Evolutionary conservation across 2,329 filamentous ascomycete genomes (phyloP), one percentile per base, ranked within the genome.

Genomic region (Cercospora sojina): DNA sequence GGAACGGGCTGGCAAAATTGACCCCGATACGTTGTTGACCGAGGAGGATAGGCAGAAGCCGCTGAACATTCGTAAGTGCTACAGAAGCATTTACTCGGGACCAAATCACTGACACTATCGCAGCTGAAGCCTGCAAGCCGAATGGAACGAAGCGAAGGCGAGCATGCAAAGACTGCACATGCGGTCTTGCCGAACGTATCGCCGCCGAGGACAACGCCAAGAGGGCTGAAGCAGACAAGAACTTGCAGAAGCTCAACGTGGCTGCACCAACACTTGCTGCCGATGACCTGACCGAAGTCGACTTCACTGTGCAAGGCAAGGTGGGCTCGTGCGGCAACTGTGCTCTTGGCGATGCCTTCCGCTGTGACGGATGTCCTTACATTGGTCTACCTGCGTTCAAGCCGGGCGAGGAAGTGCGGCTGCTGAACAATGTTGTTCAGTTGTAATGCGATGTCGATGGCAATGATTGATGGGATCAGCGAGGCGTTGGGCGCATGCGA

Each of bases 241-340:
- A 74, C 57, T 70, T 74, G 27, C 87, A 88, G 75, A 84, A 88
- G 20, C 82, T 92, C 9, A 73, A 71, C 55, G 69, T 72, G 20
- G 58, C 68, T 5, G 67, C 64, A 23, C 69, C 70, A 69, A 91
- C 91, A 80, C 84, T 97, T 60, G 87, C 85, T 59, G 83, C 87
- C 0, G 89, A 92, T 74, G 95, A 99, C 77, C 82, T 99, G 58
- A 88, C 87, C 60, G 94, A 98, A 79, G 85, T 98, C 8, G 95
- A 99, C 80, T 98, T 99, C 77, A 99, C 95, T 0, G 92, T 98
- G n/a, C 86, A 96, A 79, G 95, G 95, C 73, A 98, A 97, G 83
- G 91, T 94, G 5, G 94, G 95, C 63, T 96, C 91, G 18, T 99
- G 95, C 79, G 92, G 92, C 29, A 97, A 94, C 80, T 98, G 95